Conservation (phyloP, 2,329 filamentous ascomycete genomes). For the Penicillium italicum region DNA sequence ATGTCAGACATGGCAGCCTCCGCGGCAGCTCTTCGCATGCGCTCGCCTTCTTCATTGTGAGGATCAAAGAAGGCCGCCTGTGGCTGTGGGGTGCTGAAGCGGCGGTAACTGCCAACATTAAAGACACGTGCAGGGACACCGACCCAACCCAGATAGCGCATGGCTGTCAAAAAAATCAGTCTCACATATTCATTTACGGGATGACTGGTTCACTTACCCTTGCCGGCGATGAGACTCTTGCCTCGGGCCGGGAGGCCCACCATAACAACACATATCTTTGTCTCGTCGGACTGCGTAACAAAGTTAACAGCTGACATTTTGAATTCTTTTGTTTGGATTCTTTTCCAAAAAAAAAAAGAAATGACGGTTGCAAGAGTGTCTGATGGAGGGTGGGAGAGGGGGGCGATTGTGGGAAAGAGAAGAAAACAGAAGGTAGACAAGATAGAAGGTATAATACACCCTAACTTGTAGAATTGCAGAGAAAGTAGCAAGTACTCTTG, state of each 20-base stretch:
- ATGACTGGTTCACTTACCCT: conserved; percentile 60
- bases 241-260: conserved; percentile 92
- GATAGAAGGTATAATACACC: neutral
- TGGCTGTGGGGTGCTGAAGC: conserved; percentile 82
- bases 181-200: neutral
- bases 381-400: neutral
- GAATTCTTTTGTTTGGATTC: no score
- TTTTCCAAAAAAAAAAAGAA: neutral
- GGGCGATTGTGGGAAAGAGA: neutral
- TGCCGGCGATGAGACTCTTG: conserved; percentile 96
- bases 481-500: neutral
- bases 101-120: conserved; percentile 95
- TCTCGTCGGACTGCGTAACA: conserved; percentile 87
- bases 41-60: conserved; percentile 84
- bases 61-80: conserved; percentile 94
- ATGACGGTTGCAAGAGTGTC: neutral
- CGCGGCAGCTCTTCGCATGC: conserved; percentile 79
- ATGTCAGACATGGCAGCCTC: conserved; percentile 92
- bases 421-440: neutral
- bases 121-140: conserved; percentile 92
- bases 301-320: conserved; percentile 31
- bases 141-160: conserved; percentile 94
- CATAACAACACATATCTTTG: conserved; percentile 97
- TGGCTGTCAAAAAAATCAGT: conserved; percentile 54
- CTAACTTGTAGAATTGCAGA: neutral